A percentile compares a stretch with the other conserved stretches of the same genome.
phyloP scores from a whole-genome alignment of 225 moss, liverwort and hornwort genomes.

The Polytrichum commune region DNA sequence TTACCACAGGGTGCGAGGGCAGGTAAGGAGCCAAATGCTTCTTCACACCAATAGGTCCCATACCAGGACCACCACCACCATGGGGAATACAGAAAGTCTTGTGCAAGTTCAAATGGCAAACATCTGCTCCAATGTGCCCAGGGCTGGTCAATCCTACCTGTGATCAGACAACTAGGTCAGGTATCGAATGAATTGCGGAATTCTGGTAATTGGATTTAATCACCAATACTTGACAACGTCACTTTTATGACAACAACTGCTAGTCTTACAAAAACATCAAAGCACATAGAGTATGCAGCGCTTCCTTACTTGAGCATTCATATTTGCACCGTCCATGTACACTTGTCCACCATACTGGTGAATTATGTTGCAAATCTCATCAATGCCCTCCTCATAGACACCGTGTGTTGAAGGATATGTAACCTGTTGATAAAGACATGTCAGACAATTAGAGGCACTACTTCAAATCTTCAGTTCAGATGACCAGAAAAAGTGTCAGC shows the following conservation, averaged over 20 bases:
- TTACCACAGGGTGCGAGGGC: slow-evolving; percentile 95
- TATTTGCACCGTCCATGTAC: slow-evolving; percentile 99
- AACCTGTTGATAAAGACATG: slow-evolving; percentile 39
- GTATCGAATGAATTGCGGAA: background rate
- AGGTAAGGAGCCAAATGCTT: slow-evolving; percentile 93
- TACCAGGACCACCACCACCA: slow-evolving; percentile 97
- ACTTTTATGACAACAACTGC: no score
- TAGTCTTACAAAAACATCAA: no score
- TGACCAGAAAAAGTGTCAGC: no score
- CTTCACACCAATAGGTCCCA: slow-evolving; percentile 99
- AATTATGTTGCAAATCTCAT: slow-evolving; percentile 91
- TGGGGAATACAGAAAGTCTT: slow-evolving; percentile 99
- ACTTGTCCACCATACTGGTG: slow-evolving; percentile 88
- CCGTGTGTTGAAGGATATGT: slow-evolving; percentile 99
- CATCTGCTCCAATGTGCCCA: slow-evolving; percentile 94
- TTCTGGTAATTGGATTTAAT: no score
- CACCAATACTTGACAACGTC: no score
- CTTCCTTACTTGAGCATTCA: slow-evolving; percentile 82
- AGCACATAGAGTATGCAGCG: no score
- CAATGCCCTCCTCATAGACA: slow-evolving; percentile 95
- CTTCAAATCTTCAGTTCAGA: no score
- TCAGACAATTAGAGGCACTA: no score
- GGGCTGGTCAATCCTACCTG: slow-evolving; percentile 98
- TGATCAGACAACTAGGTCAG: slow-evolving; percentile 10
- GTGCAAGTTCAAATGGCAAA: slow-evolving; percentile 95